Evolutionary conservation across 2,329 filamentous ascomycete species (phyloP).

Genomic region (Daldinia sp.): DNA sequence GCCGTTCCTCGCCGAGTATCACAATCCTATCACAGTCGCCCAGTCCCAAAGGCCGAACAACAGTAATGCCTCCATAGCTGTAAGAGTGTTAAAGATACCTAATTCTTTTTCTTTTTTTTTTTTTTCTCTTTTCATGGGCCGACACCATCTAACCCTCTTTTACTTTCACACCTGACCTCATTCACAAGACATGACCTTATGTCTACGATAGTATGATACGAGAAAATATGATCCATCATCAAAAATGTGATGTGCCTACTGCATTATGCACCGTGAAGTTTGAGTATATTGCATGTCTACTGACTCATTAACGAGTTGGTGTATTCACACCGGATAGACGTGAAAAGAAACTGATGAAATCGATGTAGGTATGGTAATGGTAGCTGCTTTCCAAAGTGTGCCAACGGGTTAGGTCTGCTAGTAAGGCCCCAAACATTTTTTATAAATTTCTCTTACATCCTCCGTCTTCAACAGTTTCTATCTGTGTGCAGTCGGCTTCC

Average conservation of each 20-base stretch:
- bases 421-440: not conserved
- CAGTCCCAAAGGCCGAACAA: not conserved
- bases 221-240: slow-evolving; percentile 12
- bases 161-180: not conserved
- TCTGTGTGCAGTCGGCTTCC: not conserved
- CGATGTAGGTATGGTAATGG: not conserved
- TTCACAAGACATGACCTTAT: slow-evolving; percentile 1
- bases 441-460: not conserved
- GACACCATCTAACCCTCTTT: slow-evolving; percentile 7
- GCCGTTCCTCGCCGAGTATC: not conserved
- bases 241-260: slow-evolving; percentile 12
- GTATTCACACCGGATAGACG: not conserved
- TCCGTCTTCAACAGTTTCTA: not conserved
- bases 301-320: not conserved
- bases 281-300: not conserved
- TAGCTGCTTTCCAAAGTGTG: not conserved
- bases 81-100: not conserved
- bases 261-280: not conserved
- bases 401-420: not conserved
- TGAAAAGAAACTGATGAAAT: not conserved
- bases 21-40: slow-evolving; percentile 3
- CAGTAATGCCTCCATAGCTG: not conserved
- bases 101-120: not conserved
- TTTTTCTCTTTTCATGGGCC: slow-evolving; percentile 1
- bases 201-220: slow-evolving; percentile 11